Percentiles rank a stretch among this genome's conserved stretches.
phyloP scores from a whole-genome alignment of 345 rosid species.

The Murraya paniculata region DNA sequence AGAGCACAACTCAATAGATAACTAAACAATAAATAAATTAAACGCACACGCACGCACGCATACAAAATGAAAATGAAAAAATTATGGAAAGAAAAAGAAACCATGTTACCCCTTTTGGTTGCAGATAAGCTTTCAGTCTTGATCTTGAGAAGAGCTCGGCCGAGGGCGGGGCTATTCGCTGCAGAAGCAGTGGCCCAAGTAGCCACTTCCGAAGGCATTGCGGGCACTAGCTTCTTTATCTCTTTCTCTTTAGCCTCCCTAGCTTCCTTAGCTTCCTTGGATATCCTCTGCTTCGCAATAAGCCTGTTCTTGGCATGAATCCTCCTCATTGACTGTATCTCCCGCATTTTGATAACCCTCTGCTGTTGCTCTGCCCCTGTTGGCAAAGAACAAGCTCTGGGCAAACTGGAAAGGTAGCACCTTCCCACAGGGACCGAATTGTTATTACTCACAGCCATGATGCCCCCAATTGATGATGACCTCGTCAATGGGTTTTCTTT shows the following conservation, averaged over 20 bases:
- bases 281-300: constrained; percentile 10
- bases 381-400: constrained; percentile 28
- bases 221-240: background rate
- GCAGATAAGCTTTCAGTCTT: background rate
- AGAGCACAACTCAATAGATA: background rate
- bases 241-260: background rate
- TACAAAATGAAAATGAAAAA: background rate
- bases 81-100: background rate
- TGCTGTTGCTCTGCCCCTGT: constrained; percentile 7
- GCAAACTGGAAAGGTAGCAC: constrained; percentile 6
- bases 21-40: background rate
- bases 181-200: constrained; percentile 27
- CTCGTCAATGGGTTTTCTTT: background rate
- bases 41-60: background rate
- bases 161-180: constrained; percentile 3
- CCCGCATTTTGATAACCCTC: background rate
- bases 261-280: background rate
- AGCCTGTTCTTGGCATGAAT: constrained; percentile 6
- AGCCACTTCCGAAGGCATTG: constrained; percentile 11
- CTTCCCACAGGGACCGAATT: background rate
- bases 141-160: constrained; percentile 16
- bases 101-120: constrained; percentile 13
- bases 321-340: constrained; percentile 11
- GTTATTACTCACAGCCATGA: background rate
- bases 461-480: constrained; percentile 15